Evolutionary conservation across 1,139 yeast species (phyloP), one percentile per base, ranked within the genome.

Genomic region (Zygoascus hellenicus): DNA sequence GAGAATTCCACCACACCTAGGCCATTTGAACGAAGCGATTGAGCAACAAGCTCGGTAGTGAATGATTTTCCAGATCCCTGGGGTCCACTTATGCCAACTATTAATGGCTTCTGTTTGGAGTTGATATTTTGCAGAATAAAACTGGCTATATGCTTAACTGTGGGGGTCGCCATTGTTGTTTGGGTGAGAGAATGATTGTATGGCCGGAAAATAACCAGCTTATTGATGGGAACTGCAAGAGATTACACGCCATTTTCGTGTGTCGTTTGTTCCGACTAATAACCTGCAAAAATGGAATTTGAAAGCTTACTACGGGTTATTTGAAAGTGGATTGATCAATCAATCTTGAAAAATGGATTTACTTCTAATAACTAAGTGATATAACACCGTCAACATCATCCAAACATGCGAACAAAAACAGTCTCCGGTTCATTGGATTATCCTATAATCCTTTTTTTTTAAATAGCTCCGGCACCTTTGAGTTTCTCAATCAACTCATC

Each of bases 21-120:
- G 5, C 77, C 75, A n/a, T 58, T 55, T 3, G 51, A 48, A 9
- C 65, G 58, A 26, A 81, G 63, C 38, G 68, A 59, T 1, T 55
- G 51, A 5, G 71, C 65, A 5, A 85, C 65, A 31, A 71, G 65
- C 1, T 65, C 61, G 0, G 90, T 76, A 11, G 83, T 70, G 47
- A 78, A 85, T 2, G 95, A 78, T 64, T 90, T 90, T 0, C 97
- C 97, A 1, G 94, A 83, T 0, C 97, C 97, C 62, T 90, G 97
- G 0, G 96, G 95, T 0, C 97, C 97, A 43, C 85, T 79, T 2
- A 88, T 64, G 0, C 92, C 92, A 2, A 88, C 61, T 3, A 87
- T 68, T 30, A 83, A 58, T 1, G 92, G 87, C 9, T 49, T 30
- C n/a, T 48, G 47, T 9, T 19, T 22, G 6, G 43, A 31, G 13